Conservation (phyloP, 202 grass and related monocot species). For the Schoenoplectus tabernaemontani region DNA sequence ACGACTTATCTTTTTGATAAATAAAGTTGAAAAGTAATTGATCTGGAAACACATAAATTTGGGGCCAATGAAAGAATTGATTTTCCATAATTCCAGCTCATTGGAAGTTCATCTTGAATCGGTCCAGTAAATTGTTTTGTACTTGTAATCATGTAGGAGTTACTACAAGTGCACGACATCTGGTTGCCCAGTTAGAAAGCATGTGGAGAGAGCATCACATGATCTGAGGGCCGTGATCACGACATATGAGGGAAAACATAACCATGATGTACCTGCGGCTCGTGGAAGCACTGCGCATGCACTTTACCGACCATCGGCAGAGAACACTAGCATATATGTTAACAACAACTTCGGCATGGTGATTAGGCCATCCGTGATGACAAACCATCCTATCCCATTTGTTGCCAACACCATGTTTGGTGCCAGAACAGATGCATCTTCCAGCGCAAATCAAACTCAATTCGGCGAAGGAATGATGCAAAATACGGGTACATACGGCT, state of each 20-base stretch:
- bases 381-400: conserved; percentile 23
- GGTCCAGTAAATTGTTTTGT: background rate
- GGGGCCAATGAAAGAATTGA: background rate
- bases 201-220: conserved; percentile 81
- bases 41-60: background rate
- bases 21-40: background rate
- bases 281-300: conserved; percentile 35
- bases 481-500: conserved; percentile 15
- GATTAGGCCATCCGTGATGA: conserved; percentile 19
- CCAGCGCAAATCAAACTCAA: conserved; percentile 20
- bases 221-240: conserved; percentile 75
- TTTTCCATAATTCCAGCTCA: background rate
- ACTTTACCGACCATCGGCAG: conserved; percentile 30
- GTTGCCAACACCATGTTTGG: background rate
- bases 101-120: background rate
- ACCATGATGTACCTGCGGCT: conserved; percentile 79
- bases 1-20: background rate
- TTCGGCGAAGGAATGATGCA: conserved; percentile 23
- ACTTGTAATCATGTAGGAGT: conserved; percentile 34
- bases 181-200: conserved; percentile 70
- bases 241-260: conserved; percentile 89
- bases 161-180: conserved; percentile 95
- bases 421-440: conserved; percentile 3
- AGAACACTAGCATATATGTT: conserved; percentile 6
- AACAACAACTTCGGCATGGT: conserved; percentile 21